phyloP scores from a whole-genome alignment of 495 filamentous ascomycete species.

The Penicillium atrosanguineum region DNA sequence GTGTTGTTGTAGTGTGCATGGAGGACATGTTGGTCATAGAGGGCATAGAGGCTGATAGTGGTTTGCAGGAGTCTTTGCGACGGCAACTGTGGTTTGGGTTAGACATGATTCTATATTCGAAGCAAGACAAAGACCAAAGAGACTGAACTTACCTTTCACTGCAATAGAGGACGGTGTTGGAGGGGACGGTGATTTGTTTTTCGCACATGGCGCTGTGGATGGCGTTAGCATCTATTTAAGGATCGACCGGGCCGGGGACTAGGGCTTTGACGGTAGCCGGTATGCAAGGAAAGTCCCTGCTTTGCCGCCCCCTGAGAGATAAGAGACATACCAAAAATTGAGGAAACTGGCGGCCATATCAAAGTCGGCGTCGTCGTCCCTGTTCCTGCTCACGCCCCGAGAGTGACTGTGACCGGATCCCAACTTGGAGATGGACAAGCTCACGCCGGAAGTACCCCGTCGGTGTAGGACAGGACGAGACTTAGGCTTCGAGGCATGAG shows the following conservation, averaged over 20 bases:
- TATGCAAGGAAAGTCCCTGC: constrained; percentile 24
- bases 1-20: constrained; percentile 20
- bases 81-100: constrained; percentile 40
- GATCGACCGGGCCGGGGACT: neutral
- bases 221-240: constrained; percentile 26
- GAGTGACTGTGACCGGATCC: constrained; percentile 36
- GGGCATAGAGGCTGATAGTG: constrained; percentile 42
- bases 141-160: constrained; percentile 54
- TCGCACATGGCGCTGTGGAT: constrained; percentile 58
- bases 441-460: constrained; percentile 34
- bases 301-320: constrained; percentile 16
- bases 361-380: constrained; percentile 44
- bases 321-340: constrained; percentile 61
- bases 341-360: constrained; percentile 62
- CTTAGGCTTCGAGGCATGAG: constrained; percentile 35
- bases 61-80: constrained; percentile 51
- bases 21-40: constrained; percentile 32
- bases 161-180: constrained; percentile 58
- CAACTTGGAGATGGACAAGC: constrained; percentile 38
- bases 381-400: constrained; percentile 7
- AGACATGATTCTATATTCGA: constrained; percentile 1
- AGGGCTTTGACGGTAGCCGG: constrained; percentile 18
- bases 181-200: constrained; percentile 64
- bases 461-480: constrained; percentile 37
- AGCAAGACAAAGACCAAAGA: constrained; percentile 1